Base-by-base conservation (phyloP, 441 rosid species). In the Aleurites moluccanus region DNA sequence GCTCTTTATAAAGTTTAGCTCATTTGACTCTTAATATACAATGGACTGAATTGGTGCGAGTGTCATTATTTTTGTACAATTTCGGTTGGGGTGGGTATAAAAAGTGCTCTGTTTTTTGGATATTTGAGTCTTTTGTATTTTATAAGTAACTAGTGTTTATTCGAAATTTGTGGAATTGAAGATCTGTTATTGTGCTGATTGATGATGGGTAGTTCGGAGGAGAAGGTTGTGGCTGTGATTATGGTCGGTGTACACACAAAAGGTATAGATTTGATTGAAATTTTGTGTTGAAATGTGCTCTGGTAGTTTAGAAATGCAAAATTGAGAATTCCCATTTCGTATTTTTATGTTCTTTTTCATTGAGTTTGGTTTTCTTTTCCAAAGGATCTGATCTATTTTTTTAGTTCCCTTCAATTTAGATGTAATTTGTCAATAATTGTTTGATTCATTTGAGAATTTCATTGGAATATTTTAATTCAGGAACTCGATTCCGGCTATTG, bases 181-280 rank as follows among this genome's bases (percentile, higher is more conserved):
- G 90, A 87, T 88, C 88, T 85, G 87, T 44, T 83, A 70, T 75
- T 81, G 49, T n/a, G 67, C 73, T 79, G 69, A 71, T 65, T 75
- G 53, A 75, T 80, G 72, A 88, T 89, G 93, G 87, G 83, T 64
- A 80, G 85, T 77, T 81, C 91, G 3, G 91, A 83, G 27, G 97
- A 88, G 84, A 90, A 83, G 79, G 91, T 81, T 72, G 91, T 92
- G 74, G 97, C 95, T 72, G 94, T 94, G 75, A 94, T 92, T 80
- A 88, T 94, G 97, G 97, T 92, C 52, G 97, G 97, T 53, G 98
- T 97, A 20, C 98, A 97, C 30, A 92, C 97, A 25, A 92, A 94
- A 94, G 97, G 97, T 90, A 64, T 71, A 21, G n/a, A n/a, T 15
- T 80, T 79, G 27, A 28, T 23, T 6, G 52, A 16, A 2, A 1